Percentiles rank a stretch among this genome's conserved stretches.
phyloP scores from a whole-genome alignment of 2,329 filamentous ascomycete species.

The Taxawa tesnikishii region DNA sequence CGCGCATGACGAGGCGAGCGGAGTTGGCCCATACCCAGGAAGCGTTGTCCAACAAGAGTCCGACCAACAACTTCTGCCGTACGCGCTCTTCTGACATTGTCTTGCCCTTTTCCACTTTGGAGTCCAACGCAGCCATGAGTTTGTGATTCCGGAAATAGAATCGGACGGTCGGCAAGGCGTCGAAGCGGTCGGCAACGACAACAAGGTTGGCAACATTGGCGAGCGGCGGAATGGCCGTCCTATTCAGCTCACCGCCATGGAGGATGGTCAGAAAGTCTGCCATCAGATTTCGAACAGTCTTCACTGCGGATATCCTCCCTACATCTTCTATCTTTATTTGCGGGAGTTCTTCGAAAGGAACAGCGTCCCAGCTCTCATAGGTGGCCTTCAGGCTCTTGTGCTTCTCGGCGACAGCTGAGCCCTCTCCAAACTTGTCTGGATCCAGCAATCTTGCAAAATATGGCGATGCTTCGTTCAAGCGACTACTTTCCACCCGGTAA shows the following conservation, averaged over 20 bases:
- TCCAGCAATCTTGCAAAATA: slow-evolving; percentile 60
- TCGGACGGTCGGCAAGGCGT: slow-evolving; percentile 46
- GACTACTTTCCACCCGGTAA: slow-evolving; percentile 49
- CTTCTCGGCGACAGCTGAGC: slow-evolving; percentile 38
- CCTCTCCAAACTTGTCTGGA: slow-evolving; percentile 52
- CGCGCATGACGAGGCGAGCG: slow-evolving; percentile 52
- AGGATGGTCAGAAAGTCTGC: slow-evolving; percentile 56
- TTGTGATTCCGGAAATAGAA: slow-evolving; percentile 39
- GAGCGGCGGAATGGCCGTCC: slow-evolving; percentile 33
- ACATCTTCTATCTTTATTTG: slow-evolving; percentile 53
- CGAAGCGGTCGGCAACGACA: slow-evolving; percentile 62
- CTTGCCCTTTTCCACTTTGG: slow-evolving; percentile 27
- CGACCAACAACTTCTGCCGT: slow-evolving; percentile 57
- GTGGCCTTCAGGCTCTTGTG: slow-evolving; percentile 36
- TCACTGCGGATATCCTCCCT: slow-evolving; percentile 55
- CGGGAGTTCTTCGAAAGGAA: slow-evolving; percentile 44
- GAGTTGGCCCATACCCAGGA: slow-evolving; percentile 49
- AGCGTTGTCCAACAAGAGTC: slow-evolving; percentile 52
- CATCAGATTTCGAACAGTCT: slow-evolving; percentile 38
- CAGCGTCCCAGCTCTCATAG: slow-evolving; percentile 33
- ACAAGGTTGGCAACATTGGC: slow-evolving; percentile 55
- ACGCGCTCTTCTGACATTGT: slow-evolving; percentile 46
- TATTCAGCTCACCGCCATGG: slow-evolving; percentile 41
- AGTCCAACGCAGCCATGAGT: slow-evolving; percentile 27
- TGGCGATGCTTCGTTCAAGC: slow-evolving; percentile 48